Evolutionary conservation across 345 rosid genomes (phyloP).

Genomic region (Durio zibethinus): DNA sequence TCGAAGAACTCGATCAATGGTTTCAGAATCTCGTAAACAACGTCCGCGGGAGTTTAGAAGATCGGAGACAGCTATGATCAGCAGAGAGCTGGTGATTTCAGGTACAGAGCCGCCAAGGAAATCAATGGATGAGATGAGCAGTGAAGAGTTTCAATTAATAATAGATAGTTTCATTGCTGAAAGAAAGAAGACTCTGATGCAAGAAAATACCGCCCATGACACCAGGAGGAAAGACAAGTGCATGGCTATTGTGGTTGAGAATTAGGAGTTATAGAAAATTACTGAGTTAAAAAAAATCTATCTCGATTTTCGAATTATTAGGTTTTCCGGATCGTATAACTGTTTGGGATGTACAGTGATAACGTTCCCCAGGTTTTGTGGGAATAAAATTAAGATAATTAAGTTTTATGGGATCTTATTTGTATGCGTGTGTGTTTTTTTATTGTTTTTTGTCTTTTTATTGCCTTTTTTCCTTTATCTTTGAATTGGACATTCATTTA

Average conservation of each 20-base stretch:
- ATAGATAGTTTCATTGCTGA: slow-evolving; percentile 32
- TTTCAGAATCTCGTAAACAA: neutral
- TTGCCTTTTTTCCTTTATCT: neutral
- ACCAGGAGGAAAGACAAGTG: neutral
- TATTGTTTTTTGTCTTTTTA: neutral
- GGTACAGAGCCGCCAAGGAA: neutral
- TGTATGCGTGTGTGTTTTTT: no score
- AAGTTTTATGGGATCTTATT: slow-evolving; percentile 3
- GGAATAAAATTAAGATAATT: neutral
- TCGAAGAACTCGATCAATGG: slow-evolving; percentile 11
- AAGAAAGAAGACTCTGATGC: slow-evolving; percentile 15
- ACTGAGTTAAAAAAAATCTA: neutral
- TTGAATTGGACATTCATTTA: neutral
- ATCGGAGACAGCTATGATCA: slow-evolving; percentile 8
- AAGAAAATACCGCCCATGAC: neutral
- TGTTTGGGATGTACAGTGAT: slow-evolving; percentile 8
- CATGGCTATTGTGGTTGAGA: neutral
- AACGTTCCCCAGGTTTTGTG: slow-evolving; percentile 1
- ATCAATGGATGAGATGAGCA: slow-evolving; percentile 31
- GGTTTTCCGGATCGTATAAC: neutral
- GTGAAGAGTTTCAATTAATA: slow-evolving; percentile 29
- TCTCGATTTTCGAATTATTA: slow-evolving; percentile 3
- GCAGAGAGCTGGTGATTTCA: neutral
- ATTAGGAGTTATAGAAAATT: neutral
- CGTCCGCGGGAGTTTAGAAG: neutral